Percentiles rank a stretch among this genome's conserved stretches.
Conservation (phyloP, 2,329 filamentous ascomycete species). For the Pseudofabraea citricarpa region DNA sequence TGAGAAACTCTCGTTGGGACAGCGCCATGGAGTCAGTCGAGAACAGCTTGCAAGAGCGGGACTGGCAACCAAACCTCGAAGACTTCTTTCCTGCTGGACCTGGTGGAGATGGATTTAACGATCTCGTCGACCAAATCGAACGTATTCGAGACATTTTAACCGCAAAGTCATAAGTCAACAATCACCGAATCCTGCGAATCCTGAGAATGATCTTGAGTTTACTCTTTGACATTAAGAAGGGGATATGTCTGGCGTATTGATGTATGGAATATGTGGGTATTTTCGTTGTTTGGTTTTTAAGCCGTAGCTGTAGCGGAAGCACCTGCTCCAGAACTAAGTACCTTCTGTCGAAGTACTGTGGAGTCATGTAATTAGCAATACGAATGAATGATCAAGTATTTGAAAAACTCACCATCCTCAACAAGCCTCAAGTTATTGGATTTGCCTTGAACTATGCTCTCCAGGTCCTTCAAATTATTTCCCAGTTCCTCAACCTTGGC, state of each 20-base stretch:
- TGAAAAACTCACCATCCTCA: slow-evolving; percentile 66
- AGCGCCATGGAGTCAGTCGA: slow-evolving; percentile 20
- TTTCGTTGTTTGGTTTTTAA: slow-evolving; percentile 13
- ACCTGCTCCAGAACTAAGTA: slow-evolving; percentile 41
- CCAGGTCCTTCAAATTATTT: slow-evolving; percentile 60
- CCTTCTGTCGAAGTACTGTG: slow-evolving; percentile 46
- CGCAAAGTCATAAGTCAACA: too few relatives aligned
- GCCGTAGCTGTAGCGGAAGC: slow-evolving; percentile 28
- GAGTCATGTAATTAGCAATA: slow-evolving; percentile 10
- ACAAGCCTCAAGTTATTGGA: slow-evolving; percentile 79
- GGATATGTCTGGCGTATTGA: background rate
- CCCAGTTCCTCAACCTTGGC: slow-evolving; percentile 63
- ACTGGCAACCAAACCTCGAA: slow-evolving; percentile 16
- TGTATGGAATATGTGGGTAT: background rate
- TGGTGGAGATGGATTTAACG: slow-evolving; percentile 11
- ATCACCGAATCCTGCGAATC: too few relatives aligned
- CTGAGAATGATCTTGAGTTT: too few relatives aligned
- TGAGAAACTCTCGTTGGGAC: slow-evolving; percentile 26
- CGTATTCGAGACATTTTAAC: slow-evolving; percentile 3
- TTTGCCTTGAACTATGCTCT: slow-evolving; percentile 68
- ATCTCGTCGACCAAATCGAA: slow-evolving; percentile 10
- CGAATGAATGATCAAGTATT: background rate
- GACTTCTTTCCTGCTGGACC: slow-evolving; percentile 17
- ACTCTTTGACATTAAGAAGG: too few relatives aligned
- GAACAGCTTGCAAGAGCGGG: slow-evolving; percentile 12